These are phyloP conservation scores for Macrolepiota dolichaula DNA, from an alignment of 768 basidiomycete species.

Conservation along the genomic window DNA sequence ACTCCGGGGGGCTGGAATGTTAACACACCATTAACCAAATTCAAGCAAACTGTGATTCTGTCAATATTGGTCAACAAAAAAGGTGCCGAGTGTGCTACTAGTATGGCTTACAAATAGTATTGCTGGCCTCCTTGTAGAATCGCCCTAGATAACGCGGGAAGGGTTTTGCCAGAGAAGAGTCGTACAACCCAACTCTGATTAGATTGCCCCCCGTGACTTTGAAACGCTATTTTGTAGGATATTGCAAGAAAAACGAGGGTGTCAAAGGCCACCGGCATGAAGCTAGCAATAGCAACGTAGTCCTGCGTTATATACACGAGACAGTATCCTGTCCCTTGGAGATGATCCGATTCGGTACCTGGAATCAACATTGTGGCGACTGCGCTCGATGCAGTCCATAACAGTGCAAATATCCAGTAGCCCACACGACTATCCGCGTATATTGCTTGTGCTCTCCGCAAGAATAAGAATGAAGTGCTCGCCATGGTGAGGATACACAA, in stretches of 20 bases:
- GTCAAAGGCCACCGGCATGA: conserved; percentile 25
- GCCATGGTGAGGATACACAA: not conserved
- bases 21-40: not conserved
- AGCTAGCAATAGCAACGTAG: conserved; percentile 20
- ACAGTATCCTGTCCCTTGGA: conserved; percentile 31
- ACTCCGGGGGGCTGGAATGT: not conserved
- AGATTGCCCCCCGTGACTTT: conserved; percentile 9
- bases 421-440: not conserved
- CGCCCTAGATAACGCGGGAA: conserved; percentile 22
- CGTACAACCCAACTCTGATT: conserved; percentile 10
- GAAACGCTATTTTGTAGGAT: conserved; percentile 22
- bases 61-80: not conserved
- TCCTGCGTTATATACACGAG: conserved; percentile 19
- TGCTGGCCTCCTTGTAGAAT: conserved; percentile 29
- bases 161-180: conserved; percentile 19
- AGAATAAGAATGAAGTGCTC: not conserved
- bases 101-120: conserved; percentile 28
- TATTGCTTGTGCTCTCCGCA: not conserved
- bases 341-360: conserved; percentile 1
- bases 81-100: not conserved
- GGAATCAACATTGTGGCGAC: not conserved
- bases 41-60: not conserved
- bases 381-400: not conserved
- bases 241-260: conserved; percentile 35
- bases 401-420: not conserved